A percentile compares a stretch with the other conserved stretches of the same genome.
Evolutionary conservation across 2,329 filamentous ascomycete species (phyloP).

Genomic region (Epichloe typhina): DNA sequence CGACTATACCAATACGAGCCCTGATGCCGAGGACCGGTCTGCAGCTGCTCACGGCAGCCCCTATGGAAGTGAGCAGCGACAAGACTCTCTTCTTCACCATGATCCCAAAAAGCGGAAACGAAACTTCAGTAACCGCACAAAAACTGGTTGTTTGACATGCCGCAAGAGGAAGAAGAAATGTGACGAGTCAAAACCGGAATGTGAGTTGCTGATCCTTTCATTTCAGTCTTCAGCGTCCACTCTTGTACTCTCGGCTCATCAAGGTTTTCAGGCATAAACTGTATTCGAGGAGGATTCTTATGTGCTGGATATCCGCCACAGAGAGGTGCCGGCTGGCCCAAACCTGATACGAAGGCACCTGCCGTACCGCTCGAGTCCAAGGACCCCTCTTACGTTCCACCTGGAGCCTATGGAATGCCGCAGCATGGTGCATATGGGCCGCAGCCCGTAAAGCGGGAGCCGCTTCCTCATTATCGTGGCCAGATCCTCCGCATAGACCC

Average conservation of each 20-base stretch:
- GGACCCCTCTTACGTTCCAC: conserved; percentile 50
- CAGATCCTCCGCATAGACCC: conserved; percentile 50
- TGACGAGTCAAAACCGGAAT: conserved; percentile 84
- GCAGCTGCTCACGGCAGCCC: conserved; percentile 26
- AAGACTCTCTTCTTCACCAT: conserved; percentile 38
- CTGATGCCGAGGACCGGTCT: conserved; percentile 38
- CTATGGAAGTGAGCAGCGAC: conserved; percentile 35
- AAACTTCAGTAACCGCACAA: conserved; percentile 89
- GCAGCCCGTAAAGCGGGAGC: conserved; percentile 38
- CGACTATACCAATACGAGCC: conserved; percentile 40
- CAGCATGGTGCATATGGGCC: conserved; percentile 28
- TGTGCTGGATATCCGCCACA: conserved; percentile 85
- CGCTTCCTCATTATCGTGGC: conserved; percentile 46
- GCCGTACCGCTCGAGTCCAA: conserved; percentile 75
- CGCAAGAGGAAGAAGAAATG: conserved; percentile 94
- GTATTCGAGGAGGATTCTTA: conserved; percentile 74
- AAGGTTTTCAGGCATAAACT: conserved; percentile 59
- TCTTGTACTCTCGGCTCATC: neutral
- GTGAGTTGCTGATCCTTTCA: conserved; percentile 39
- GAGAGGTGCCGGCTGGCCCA: conserved; percentile 59
- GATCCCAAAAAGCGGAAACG: conserved; percentile 59
- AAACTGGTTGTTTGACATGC: conserved; percentile 91
- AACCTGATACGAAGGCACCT: conserved; percentile 55
- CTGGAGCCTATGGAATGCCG: conserved; percentile 49
- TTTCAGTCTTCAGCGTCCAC: neutral